Base-by-base conservation (phyloP, 768 basidiomycete genomes). In the Hydnum rufescens region DNA sequence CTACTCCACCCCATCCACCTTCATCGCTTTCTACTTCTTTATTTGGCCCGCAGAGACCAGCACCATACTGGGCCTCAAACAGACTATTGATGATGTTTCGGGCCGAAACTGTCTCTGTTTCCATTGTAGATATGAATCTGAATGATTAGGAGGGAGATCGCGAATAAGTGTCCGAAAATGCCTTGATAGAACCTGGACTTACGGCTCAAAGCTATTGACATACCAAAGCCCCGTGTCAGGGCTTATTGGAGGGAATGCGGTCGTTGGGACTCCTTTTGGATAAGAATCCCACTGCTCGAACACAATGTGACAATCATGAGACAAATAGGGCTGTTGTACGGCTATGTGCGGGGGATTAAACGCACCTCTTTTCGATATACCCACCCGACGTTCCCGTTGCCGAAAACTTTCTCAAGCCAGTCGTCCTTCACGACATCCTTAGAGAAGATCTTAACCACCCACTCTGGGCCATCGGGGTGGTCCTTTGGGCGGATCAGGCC, bases 171-270 rank as follows among this genome's bases (percentile, higher is more conserved):
- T 54, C 30, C 13, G 19, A 34, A 49, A 48, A 52, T 43, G 55
- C 34, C 16, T 8, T 8, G 39, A 44, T 50, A 51, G 48, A 51
- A 13, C 44, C 51, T 8, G 8, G 34, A 74, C 80, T 60, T 66
- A 83, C 76, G 87, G 80, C 67, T 97, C 93, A 57, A 95, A 83
- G 1, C 84, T 77, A 58, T 90, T 93, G 44, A 89, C 80, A 60
- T 96, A 96, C 67, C 86, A 93, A 42, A 95, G 69, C 3, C 84
- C 82, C 52, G 72, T 68, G 53, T 76, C 80, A 3, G 89, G 74
- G 64, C 77, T 78, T 53, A 93, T 70, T 1, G 86, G 80, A 30
- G 90, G 79, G 65, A 86, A 89, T 8, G 62, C 60, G 3, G 65
- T 62, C 4, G 74, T 80, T 3, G 87, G 80, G 2, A 74, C 74